Evolutionary conservation across 2,329 filamentous ascomycete genomes (phyloP).

Genomic region (Cercospora nicotianae): DNA sequence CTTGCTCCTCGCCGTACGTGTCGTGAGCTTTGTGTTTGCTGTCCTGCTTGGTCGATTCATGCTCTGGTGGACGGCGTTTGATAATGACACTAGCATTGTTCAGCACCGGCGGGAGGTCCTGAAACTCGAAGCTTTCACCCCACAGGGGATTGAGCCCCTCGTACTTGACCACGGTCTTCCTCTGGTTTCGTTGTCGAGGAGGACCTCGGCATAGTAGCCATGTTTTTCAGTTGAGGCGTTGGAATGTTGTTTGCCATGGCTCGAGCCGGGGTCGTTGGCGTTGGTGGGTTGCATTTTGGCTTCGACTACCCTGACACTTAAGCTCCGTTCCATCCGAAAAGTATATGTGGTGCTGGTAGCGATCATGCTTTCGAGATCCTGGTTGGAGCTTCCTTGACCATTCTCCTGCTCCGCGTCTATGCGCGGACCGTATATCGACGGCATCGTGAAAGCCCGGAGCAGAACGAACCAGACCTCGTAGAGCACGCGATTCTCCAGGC

Average conservation of each 20-base stretch:
- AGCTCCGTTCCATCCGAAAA: conserved; percentile 65
- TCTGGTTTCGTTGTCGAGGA: conserved; percentile 76
- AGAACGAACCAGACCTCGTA: conserved; percentile 98
- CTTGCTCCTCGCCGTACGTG: conserved; percentile 39
- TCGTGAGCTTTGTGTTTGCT: conserved; percentile 42
- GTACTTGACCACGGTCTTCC: conserved; percentile 69
- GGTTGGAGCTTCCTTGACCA: conserved; percentile 19
- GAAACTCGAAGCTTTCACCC: conserved; percentile 77
- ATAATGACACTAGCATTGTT: conserved; percentile 70
- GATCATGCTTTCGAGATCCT: conserved; percentile 30
- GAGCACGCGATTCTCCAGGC: conserved; percentile 80
- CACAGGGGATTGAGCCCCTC: conserved; percentile 76
- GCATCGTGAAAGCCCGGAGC: conserved; percentile 84
- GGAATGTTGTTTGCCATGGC: conserved; percentile 15
- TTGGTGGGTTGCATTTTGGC: conserved; percentile 54
- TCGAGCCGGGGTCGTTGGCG: conserved; percentile 26
- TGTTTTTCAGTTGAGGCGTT: conserved; percentile 44
- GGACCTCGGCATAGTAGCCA: conserved; percentile 76
- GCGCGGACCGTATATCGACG: conserved; percentile 74
- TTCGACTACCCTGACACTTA: conserved; percentile 62
- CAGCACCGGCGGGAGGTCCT: conserved; percentile 67
- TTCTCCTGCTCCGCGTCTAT: conserved; percentile 29
- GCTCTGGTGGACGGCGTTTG: conserved; percentile 57
- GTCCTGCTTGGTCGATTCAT: conserved; percentile 37
- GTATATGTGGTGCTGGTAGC: conserved; percentile 54